Evolutionary conservation across 352 stramenopile genomes (phyloP).

Genomic region (Phytophthora lateralis): DNA sequence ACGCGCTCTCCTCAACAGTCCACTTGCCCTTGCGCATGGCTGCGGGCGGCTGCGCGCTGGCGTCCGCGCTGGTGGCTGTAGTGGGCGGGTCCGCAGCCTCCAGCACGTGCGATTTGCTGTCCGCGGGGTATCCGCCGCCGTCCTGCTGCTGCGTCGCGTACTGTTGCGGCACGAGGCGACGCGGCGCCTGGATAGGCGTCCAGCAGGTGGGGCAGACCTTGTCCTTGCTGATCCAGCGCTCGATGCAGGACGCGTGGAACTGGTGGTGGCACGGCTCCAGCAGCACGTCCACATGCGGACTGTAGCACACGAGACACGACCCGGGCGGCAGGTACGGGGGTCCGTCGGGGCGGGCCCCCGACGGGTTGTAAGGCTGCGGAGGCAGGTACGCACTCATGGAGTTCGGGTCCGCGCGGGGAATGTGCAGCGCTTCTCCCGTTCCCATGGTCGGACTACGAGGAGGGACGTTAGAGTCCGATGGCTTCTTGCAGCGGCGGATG

Average conservation of each 20-base stretch:
- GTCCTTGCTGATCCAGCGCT: conserved; percentile 73
- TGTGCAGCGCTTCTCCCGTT: conserved; percentile 42
- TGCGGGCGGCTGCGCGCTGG: conserved; percentile 4
- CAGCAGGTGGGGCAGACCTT: conserved; percentile 81
- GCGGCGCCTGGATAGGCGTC: conserved; percentile 68
- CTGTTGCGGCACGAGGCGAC: conserved; percentile 43
- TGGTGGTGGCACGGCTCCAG: conserved; percentile 77
- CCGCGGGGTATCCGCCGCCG: conserved; percentile 13
- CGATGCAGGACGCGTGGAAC: conserved; percentile 81
- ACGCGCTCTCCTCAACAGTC: conserved; percentile 96
- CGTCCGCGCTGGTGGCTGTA: conserved; percentile 4
- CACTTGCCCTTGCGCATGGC: conserved; percentile 95
- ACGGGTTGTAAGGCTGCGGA: conserved; percentile 15
- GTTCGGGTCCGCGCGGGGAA: conserved; percentile 18
- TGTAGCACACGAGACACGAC: conserved; percentile 48
- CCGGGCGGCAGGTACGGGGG: conserved; percentile 24
- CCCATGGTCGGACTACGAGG: conserved; percentile 22
- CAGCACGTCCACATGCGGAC: conserved; percentile 45
- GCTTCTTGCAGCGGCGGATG: neutral
- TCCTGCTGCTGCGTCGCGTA: conserved; percentile 24
- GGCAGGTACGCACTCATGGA: conserved; percentile 33
- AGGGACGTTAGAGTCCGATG: neutral
- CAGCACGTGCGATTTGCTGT: conserved; percentile 34
- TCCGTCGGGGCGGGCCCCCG: conserved; percentile 2
- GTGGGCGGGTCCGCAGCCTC: conserved; percentile 14